Conservation (phyloP, 176 grass and related monocot genomes). For the Triticum monococcum region DNA sequence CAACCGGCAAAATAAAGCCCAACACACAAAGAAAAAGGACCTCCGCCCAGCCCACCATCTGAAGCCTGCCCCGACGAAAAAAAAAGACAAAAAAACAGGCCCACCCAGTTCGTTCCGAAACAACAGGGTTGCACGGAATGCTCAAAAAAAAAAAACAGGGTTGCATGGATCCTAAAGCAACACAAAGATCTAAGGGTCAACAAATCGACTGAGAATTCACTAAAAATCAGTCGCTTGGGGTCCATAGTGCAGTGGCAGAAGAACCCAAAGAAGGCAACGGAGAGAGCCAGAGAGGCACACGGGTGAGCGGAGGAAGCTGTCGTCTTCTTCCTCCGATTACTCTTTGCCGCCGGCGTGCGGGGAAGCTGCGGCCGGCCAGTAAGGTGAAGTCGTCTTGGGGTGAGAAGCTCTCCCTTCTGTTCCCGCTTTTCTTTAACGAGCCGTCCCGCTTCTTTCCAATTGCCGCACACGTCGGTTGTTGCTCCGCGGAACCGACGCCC, state of each 20-base stretch:
- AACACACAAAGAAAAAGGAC: no score
- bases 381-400: neutral
- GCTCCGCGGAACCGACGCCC: neutral
- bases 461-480: neutral
- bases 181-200: no score
- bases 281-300: neutral
- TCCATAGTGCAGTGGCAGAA: neutral
- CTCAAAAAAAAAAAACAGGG: no score
- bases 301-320: neutral
- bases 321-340: neutral
- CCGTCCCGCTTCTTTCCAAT: neutral
- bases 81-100: no score
- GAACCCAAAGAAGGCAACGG: neutral
- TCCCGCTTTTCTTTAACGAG: neutral
- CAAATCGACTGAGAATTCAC: neutral
- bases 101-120: no score
- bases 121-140: no score
- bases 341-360: no score
- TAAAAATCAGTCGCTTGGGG: neutral
- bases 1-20: no score
- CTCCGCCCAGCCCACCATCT: no score
- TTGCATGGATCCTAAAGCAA: no score
- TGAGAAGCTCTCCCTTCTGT: neutral
- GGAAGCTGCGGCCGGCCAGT: neutral
- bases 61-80: no score